These are phyloP conservation scores for Mediolabrus comicus DNA, from an alignment of 108 stramenopile genomes.

Conservation along the genomic window DNA sequence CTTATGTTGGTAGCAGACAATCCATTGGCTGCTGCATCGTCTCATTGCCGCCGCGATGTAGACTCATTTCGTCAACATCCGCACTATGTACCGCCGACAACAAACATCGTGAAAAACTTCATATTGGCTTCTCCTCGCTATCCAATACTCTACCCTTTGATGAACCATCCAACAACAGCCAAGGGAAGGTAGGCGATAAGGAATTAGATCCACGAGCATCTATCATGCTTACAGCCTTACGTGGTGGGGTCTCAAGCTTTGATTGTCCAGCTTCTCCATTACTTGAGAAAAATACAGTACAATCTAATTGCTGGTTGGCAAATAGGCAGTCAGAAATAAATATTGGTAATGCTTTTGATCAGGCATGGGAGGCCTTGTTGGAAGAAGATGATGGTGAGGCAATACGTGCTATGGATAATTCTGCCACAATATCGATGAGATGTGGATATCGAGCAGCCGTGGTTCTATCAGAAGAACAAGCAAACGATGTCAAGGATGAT, in stretches of 20 bases:
- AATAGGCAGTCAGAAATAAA: slow-evolving; percentile 20
- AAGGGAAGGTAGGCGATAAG: neutral
- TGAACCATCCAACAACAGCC: neutral
- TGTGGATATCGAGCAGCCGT: slow-evolving; percentile 63
- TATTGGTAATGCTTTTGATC: slow-evolving; percentile 9
- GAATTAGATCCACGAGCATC: slow-evolving; percentile 13
- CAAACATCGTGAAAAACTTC: slow-evolving; percentile 19
- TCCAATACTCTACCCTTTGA: slow-evolving; percentile 24
- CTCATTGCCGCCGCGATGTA: neutral
- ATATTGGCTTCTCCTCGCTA: slow-evolving; percentile 33
- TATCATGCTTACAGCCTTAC: slow-evolving; percentile 28
- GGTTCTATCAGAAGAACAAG: neutral
- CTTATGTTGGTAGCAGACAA: too few relatives aligned
- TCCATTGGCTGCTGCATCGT: neutral
- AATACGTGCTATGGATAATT: neutral
- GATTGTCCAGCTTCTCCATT: slow-evolving; percentile 32
- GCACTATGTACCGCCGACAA: neutral
- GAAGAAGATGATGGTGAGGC: slow-evolving; percentile 23
- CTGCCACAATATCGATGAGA: slow-evolving; percentile 35
- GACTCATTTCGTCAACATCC: neutral
- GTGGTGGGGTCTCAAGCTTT: slow-evolving; percentile 15
- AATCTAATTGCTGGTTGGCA: slow-evolving; percentile 20
- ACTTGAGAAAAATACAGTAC: slow-evolving; percentile 2
- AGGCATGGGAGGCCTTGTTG: slow-evolving; percentile 8
- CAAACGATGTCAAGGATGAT: neutral